A percentile compares a stretch with the other conserved stretches of the same genome.
Evolutionary conservation across 768 basidiomycete species (phyloP).

Genomic region (Cystobasidium onofrii): DNA sequence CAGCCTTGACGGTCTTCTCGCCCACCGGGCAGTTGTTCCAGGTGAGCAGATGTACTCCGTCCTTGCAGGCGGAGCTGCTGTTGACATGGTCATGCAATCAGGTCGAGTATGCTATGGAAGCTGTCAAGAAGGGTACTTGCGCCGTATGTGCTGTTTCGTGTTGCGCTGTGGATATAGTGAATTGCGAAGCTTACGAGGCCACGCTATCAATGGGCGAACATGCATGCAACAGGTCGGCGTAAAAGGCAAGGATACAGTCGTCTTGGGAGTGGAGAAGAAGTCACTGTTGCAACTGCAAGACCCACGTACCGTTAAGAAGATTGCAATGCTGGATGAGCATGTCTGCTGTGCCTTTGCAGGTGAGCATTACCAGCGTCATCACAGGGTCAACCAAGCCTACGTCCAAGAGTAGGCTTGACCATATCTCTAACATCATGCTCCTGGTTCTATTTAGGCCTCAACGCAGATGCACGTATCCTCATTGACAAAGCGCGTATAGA

Average conservation of each 20-base stretch:
- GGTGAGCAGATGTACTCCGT: conserved; percentile 49
- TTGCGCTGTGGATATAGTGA: neutral
- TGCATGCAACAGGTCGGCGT: conserved; percentile 87
- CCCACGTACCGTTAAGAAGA: conserved; percentile 92
- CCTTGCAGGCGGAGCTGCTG: too few species aligned
- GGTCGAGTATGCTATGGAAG: conserved; percentile 99
- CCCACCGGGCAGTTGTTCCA: conserved; percentile 99
- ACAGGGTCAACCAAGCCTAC: too few species aligned
- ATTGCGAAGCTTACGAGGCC: conserved; percentile 4
- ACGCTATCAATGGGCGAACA: neutral
- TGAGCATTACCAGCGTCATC: conserved; percentile 44
- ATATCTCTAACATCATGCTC: neutral
- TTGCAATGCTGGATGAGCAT: conserved; percentile 97
- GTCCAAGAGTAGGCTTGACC: too few species aligned
- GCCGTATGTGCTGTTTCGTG: conserved; percentile 57
- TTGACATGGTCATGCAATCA: too few species aligned
- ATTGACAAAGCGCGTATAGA: conserved; percentile 97
- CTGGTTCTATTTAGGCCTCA: conserved; percentile 60
- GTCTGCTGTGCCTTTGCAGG: conserved; percentile 95
- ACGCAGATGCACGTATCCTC: conserved; percentile 91
- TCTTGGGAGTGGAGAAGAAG: conserved; percentile 98
- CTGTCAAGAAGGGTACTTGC: conserved; percentile 92
- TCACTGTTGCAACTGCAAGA: conserved; percentile 94
- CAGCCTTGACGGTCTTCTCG: conserved; percentile 89
- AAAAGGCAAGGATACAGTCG: conserved; percentile 85